Base-by-base conservation (phyloP, 2,329 filamentous ascomycete species). In the Claviceps purpurea region DNA sequence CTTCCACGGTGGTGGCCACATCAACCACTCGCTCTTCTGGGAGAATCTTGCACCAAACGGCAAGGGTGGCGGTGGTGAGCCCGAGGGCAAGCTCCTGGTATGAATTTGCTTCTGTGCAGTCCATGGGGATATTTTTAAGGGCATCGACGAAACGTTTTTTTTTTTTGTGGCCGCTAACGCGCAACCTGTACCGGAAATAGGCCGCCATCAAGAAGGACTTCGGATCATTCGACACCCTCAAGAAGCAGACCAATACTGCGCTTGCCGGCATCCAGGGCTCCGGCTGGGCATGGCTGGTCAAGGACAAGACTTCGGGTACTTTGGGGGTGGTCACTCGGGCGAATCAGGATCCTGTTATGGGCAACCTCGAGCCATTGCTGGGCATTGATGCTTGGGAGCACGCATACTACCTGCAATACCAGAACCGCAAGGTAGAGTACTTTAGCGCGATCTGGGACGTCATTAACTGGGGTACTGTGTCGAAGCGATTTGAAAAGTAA, bases 341-440 rank as follows among this genome's bases (percentile, higher is more conserved):
- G 71, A 94, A 94, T 75, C 89, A 95, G 74, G 89, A 95, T 68
- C 87, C 90, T 26, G 86, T 96, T 34, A 79, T 89, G 14, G 89
- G 89, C 49, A 85, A 85, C 67, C 88, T 85, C 66, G 77, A 82
- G 62, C 90, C 90, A 40, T 75, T 96, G 48, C 73, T 96, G 47
- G 90, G 90, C 53, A 85, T 96, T 63, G 90, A 96, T 73, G 90
- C 89, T 51, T 95, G 89, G 89, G 89, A 95, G 77, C 89, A 95
- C 72, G 89, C 89, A 50, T 95, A 94, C 76, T 94, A 95, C 73
- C 77, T 95, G 56, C 88, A 95, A 75, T 95, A 95, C 74, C 80
- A 95, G 81, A 95, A 95, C 78, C 84, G 89, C 70, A 95, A 95
- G 82, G 89, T 85, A 53, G 89, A 95, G 74, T 95, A 95, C 77